Evolutionary conservation across 495 filamentous ascomycete genomes (phyloP), one percentile per base, ranked within the genome.

Genomic region (Aspergillus bertholletiae): DNA sequence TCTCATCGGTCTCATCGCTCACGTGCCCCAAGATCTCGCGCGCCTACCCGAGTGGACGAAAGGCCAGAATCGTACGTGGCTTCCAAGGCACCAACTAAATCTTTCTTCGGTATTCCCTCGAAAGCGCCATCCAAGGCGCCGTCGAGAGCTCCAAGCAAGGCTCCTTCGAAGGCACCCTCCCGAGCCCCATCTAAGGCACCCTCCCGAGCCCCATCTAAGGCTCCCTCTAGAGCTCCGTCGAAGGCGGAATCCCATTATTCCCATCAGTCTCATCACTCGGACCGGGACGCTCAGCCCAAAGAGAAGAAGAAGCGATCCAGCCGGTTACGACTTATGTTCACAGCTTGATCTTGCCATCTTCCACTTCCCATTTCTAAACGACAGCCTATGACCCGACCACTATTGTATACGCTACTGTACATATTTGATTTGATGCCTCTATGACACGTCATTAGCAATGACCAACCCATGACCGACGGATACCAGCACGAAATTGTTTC

Each of bases 241-340:
- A 59, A 66, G 35, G 27, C 65, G n/a, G 58, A 62, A 26, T 64
- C 63, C 7, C 50, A 50, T 4, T 22, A 61, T 22, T 65, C 69
- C 7, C 50, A 50, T 4, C 24, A 61, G 21, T 65, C 69, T 5
- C 50, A 50, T 1, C 22, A 62, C 27, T 65, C 69, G 9, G 73
- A 76, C 18, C 65, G 57, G 22, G 70, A 73, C 28, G 62, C 58
- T 46, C 60, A 68, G 22, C 60, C 69, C n/a, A 73, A 66, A 48
- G 70, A 74, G 41, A 74, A 76, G 52, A 68, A 64, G 50, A 75
- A 74, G 48, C 68, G 67, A 17, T 68, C 75, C 18, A 78, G 73
- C 44, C 66, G 64, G 13, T 53, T 78, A 41, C 71, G 74, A 28
- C 54, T 76, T n/a, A 74, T 78, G 71, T 75, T 78, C 51, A 74